A percentile compares a stretch with the other conserved stretches of the same genome.
phyloP scores from a whole-genome alignment of 1,139 yeast species.

The Debaryomyces coudertii region DNA sequence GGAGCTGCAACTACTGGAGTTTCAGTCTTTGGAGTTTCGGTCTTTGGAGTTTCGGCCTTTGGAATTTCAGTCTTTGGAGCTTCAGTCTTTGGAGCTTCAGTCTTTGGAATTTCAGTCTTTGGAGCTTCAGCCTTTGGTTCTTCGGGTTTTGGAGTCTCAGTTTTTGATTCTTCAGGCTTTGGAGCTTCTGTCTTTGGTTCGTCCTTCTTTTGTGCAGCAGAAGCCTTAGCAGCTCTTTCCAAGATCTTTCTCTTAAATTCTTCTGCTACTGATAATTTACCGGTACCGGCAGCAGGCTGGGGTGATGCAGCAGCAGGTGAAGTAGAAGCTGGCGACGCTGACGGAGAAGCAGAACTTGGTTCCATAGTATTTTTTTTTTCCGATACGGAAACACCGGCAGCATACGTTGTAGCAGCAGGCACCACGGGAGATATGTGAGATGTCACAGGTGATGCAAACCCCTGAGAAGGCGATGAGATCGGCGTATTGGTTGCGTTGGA shows the following conservation, averaged over 20 bases:
- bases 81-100: constrained; percentile 12
- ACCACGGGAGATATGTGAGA: constrained; percentile 19
- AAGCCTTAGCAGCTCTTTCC: constrained; percentile 18
- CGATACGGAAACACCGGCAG: constrained; percentile 10
- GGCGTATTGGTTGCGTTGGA: constrained; percentile 22
- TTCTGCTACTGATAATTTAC: constrained; percentile 24
- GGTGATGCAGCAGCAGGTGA: constrained; percentile 23
- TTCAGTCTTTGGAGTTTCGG: background rate
- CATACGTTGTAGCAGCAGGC: constrained; percentile 20
- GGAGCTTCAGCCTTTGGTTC: constrained; percentile 4
- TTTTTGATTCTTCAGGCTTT: constrained; percentile 10
- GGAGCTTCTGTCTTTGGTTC: constrained; percentile 11
- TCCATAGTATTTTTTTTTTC: constrained; percentile 2
- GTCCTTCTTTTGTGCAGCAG: constrained; percentile 13
- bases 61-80: constrained; percentile 17
- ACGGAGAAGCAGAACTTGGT: constrained; percentile 17
- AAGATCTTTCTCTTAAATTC: constrained; percentile 22
- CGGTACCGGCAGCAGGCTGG: constrained; percentile 11
- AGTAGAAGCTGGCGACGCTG: constrained; percentile 20
- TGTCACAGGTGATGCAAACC: constrained; percentile 20
- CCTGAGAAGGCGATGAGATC: constrained; percentile 18
- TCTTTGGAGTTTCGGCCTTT: constrained; percentile 11
- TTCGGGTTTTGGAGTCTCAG: constrained; percentile 8
- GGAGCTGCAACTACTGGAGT: constrained; percentile 16
- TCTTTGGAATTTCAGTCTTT: constrained; percentile 10